phyloP scores from a whole-genome alignment of 176 grass and related monocot species.

The Pontederia crassipes region DNA sequence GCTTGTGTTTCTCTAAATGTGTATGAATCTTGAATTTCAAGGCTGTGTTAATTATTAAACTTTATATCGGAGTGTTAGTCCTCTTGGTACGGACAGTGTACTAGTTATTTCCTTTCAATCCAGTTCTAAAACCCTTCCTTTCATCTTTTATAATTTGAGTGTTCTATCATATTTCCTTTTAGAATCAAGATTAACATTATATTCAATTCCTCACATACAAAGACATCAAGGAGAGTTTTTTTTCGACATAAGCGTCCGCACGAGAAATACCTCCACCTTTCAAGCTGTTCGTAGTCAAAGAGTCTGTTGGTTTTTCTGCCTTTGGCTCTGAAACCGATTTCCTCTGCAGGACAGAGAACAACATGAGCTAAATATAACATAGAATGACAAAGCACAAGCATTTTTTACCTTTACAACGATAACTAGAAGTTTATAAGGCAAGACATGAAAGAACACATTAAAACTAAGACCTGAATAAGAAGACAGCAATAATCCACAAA shows the following conservation, averaged over 20 bases:
- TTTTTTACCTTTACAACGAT: neutral
- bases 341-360: conserved; percentile 19
- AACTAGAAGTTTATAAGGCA: conserved; percentile 3
- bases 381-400: neutral
- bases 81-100: too few relatives aligned
- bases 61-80: too few relatives aligned
- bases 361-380: neutral
- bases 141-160: too few relatives aligned
- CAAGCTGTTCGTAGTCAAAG: conserved; percentile 32
- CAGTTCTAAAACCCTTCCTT: too few relatives aligned
- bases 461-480: conserved; percentile 6
- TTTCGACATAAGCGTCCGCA: neutral
- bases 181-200: too few relatives aligned
- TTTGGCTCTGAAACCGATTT: conserved; percentile 20
- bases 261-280: conserved; percentile 37
- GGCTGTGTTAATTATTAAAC: too few relatives aligned
- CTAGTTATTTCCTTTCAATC: too few relatives aligned
- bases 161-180: too few relatives aligned
- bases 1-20: too few relatives aligned
- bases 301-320: conserved; percentile 42
- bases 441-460: conserved; percentile 5
- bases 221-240: neutral
- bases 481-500: too few relatives aligned
- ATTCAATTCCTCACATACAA: too few relatives aligned
- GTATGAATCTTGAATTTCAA: too few relatives aligned